Evolutionary conservation across 805 yeast genomes (phyloP), one percentile per base, ranked within the genome.

Genomic region (Metschnikowia rubicola): DNA sequence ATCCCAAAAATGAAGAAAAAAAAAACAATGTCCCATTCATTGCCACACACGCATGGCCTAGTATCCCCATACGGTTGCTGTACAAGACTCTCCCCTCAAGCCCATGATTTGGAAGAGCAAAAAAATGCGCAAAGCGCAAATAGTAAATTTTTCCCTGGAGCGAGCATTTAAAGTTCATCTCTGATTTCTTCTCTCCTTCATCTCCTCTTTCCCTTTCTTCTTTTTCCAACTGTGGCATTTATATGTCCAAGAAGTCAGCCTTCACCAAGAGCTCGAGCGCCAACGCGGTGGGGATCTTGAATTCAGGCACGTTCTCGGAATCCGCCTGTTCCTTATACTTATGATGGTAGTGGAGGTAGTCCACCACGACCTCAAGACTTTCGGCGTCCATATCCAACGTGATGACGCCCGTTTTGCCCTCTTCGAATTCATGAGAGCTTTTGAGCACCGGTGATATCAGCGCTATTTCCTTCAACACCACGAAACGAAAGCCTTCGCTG

Each of bases 251-350:
- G 62, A 80, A 92, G 62, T 94, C 99, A 2, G 98, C 96, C 26
- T 96, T 96, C 33, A 94, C 92, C 38, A 94, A 67, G 55, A 92
- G 69, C 62, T 94, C 98, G 51, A 92, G 70, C 0, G 98, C 96
- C 80, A 92, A 78, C 55, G 89, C 97, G 0, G 97, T 91, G 1
- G 98, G 97, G 2, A 94, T 81, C 33, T 86, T 86, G 65, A 94
- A 94, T 46, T 87, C 94, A 0, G 96, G 96, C 7, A 86, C 79
- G 41, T 79, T 83, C 4, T 78, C 80, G 7, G 61, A 54, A 31
- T 71, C 77, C 0, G 74, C 77, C 41, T 63, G 67, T 41, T 79
- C 81, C 52, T 75, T 79, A 61, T 87, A 88, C 56, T 86, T 84
- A 49, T 75, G 63, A 57, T 86, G 81, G 61, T 87, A 91, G 61